Evolutionary conservation across 306 rosid species (phyloP).

Genomic region (Arachis stenosperma): DNA sequence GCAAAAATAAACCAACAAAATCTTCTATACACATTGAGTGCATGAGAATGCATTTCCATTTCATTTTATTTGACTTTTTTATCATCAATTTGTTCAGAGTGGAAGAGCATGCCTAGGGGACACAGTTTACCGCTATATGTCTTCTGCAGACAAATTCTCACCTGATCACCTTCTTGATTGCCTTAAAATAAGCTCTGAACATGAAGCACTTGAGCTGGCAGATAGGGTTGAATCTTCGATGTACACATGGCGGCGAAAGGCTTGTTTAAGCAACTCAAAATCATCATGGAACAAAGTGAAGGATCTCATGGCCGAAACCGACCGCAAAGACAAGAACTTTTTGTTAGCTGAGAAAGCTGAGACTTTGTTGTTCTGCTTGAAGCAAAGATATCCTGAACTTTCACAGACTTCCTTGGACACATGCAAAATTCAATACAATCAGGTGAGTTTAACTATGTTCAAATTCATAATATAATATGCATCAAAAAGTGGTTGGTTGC

Average conservation of each 20-base stretch:
- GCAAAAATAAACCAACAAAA: not conserved
- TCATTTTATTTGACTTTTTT: not conserved
- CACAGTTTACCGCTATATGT: conserved; percentile 67
- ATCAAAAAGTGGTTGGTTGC: not conserved
- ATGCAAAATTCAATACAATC: conserved; percentile 87
- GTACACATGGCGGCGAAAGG: conserved; percentile 96
- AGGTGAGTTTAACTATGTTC: conserved; percentile 44
- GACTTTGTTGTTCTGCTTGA: conserved; percentile 68
- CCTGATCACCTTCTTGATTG: conserved; percentile 67
- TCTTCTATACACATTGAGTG: not conserved
- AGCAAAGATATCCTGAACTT: conserved; percentile 90
- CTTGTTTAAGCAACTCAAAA: conserved; percentile 81
- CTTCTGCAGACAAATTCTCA: conserved; percentile 66
- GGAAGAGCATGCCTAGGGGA: conserved; percentile 89
- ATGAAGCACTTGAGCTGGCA: conserved; percentile 88
- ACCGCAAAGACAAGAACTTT: conserved; percentile 68
- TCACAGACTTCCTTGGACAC: conserved; percentile 92
- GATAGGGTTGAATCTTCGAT: conserved; percentile 88
- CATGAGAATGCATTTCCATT: conserved; percentile 7
- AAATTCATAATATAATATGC: conserved; percentile 14
- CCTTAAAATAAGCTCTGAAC: conserved; percentile 78
- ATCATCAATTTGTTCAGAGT: conserved; percentile 53
- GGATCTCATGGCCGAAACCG: conserved; percentile 74
- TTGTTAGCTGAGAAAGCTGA: conserved; percentile 87
- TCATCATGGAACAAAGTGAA: conserved; percentile 90